Percentiles rank a stretch among this genome's conserved stretches.
These are phyloP conservation scores for Leccinellum rugosiceps DNA, from an alignment of 768 basidiomycete genomes.

Conservation along the genomic window DNA sequence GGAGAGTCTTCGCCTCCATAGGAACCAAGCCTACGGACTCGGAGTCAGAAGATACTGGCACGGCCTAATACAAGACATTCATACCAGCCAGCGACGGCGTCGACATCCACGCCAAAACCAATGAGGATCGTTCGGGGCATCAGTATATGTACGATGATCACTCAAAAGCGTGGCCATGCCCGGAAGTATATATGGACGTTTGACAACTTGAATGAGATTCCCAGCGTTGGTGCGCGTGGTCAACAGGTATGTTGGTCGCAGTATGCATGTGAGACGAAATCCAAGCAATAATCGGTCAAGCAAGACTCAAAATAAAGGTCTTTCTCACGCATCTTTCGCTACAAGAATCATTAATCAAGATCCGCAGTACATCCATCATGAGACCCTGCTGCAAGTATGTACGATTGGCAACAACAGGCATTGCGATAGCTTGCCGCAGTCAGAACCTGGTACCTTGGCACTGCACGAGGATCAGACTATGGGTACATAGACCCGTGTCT, in stretches of 20 bases:
- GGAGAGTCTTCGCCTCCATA: conserved; percentile 76
- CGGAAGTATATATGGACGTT: not conserved
- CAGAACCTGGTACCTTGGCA: not conserved
- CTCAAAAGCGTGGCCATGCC: not conserved
- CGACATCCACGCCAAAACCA: conserved; percentile 70
- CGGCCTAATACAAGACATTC: not conserved
- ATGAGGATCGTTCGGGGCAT: conserved; percentile 59
- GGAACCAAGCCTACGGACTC: conserved; percentile 55
- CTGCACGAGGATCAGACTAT: not conserved
- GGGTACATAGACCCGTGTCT: not conserved
- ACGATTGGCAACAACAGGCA: not conserved
- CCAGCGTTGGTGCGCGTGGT: not conserved
- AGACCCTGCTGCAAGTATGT: not conserved
- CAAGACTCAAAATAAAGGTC: not conserved
- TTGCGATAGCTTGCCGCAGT: not conserved
- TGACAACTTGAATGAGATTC: not conserved
- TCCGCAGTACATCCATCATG: not conserved
- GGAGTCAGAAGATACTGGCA: not conserved
- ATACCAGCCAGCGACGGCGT: conserved; percentile 74
- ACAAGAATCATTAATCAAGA: no score
- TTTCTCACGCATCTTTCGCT: no score
- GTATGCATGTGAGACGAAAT: not conserved
- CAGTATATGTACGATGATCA: not conserved
- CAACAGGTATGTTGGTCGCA: not conserved
- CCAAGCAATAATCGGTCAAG: not conserved